A percentile compares a stretch with the other conserved stretches of the same genome.
Evolutionary conservation across 805 yeast genomes (phyloP).

Genomic region (Brettanomyces anomalus): DNA sequence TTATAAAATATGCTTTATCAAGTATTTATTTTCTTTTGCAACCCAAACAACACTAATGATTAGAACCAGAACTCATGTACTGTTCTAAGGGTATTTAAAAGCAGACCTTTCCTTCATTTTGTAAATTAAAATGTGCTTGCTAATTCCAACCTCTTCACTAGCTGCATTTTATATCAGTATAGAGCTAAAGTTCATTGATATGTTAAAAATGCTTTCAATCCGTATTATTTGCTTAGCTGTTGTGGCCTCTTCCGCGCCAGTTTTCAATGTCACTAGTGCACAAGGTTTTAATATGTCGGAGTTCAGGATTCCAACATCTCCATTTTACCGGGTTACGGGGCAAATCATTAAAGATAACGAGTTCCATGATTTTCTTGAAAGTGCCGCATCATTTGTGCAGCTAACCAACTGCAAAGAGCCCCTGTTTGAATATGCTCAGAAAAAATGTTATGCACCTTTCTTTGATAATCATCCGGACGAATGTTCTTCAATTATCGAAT

Average conservation of each 20-base stretch:
- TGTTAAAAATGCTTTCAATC: too few relatives aligned
- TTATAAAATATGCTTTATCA: too few relatives aligned
- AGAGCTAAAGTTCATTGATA: too few relatives aligned
- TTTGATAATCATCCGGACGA: background rate
- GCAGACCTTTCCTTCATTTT: too few relatives aligned
- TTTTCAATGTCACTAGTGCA: background rate
- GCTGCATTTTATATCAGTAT: too few relatives aligned
- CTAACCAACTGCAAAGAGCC: background rate
- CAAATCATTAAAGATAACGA: background rate
- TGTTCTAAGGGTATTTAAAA: too few relatives aligned
- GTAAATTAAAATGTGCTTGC: too few relatives aligned
- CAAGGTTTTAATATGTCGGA: background rate
- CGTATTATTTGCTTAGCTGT: too few relatives aligned
- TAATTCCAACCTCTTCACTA: too few relatives aligned
- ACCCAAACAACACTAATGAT: too few relatives aligned
- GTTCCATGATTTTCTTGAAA: background rate
- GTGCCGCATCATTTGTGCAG: background rate
- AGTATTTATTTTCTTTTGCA: too few relatives aligned
- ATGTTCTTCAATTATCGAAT: background rate
- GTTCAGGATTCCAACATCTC: background rate
- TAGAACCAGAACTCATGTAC: too few relatives aligned
- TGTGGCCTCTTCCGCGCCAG: background rate
- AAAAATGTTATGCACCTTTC: background rate
- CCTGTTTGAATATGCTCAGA: background rate
- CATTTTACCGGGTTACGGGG: background rate